These are phyloP conservation scores for Xylaria venustula DNA, from an alignment of 495 filamentous ascomycete genomes.

Conservation along the genomic window DNA sequence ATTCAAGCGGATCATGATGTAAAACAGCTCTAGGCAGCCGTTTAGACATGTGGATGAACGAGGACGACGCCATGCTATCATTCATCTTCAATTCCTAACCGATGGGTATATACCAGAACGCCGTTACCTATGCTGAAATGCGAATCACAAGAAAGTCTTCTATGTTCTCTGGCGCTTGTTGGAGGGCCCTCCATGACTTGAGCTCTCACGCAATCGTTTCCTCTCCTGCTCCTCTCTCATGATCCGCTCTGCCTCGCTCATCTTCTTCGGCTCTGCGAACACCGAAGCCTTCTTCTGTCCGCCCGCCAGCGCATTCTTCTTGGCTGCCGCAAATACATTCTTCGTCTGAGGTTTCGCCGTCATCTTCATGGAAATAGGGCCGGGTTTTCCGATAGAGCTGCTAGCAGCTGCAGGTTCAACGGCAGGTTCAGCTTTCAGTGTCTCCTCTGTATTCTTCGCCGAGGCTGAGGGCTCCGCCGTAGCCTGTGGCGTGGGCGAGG, in stretches of 20 bases:
- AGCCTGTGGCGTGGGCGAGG: slow-evolving; percentile 30
- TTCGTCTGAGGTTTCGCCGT: slow-evolving; percentile 61
- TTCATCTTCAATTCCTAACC: background rate
- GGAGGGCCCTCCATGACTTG: slow-evolving; percentile 31
- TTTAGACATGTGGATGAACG: too few relatives aligned
- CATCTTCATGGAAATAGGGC: slow-evolving; percentile 57
- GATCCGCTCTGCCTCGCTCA: slow-evolving; percentile 86
- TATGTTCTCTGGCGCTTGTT: slow-evolving; percentile 42
- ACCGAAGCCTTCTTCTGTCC: slow-evolving; percentile 57
- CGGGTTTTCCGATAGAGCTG: slow-evolving; percentile 8
- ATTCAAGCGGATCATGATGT: background rate
- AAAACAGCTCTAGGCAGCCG: background rate
- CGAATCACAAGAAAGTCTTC: background rate
- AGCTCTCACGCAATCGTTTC: slow-evolving; percentile 56
- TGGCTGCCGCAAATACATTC: slow-evolving; percentile 74
- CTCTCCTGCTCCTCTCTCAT: slow-evolving; percentile 83
- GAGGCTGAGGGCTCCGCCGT: slow-evolving; percentile 12
- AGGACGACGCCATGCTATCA: background rate
- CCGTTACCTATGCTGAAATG: slow-evolving; percentile 14
- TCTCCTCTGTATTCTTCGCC: slow-evolving; percentile 14
- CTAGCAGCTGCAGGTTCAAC: slow-evolving; percentile 14
- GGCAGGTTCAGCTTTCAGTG: slow-evolving; percentile 1
- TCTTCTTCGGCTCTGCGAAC: slow-evolving; percentile 65
- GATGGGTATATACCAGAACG: slow-evolving; percentile 27
- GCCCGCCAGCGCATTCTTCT: slow-evolving; percentile 61